These are phyloP conservation scores for Paraphoma chrysanthemicola DNA, from an alignment of 2,329 filamentous ascomycete genomes.

Conservation along the genomic window DNA sequence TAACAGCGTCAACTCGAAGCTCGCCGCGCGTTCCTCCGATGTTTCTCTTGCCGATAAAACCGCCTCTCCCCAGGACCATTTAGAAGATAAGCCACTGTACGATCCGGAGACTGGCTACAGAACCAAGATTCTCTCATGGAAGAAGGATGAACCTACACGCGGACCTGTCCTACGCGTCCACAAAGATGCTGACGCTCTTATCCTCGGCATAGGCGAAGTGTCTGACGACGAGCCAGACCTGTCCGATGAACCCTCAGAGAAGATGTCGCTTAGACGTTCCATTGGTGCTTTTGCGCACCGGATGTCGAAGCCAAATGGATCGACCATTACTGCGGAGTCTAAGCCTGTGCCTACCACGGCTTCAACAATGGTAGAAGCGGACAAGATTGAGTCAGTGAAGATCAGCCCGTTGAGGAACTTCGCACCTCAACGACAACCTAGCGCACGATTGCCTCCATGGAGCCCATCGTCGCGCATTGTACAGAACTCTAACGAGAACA, in stretches of 20 bases:
- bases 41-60: neutral
- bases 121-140: conserved; percentile 28
- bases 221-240: conserved; percentile 16
- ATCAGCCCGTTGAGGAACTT: neutral
- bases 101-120: conserved; percentile 11
- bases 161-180: conserved; percentile 25
- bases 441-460: neutral
- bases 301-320: conserved; percentile 13
- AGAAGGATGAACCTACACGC: conserved; percentile 6
- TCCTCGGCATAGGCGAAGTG: conserved; percentile 17
- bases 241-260: neutral
- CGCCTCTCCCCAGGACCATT: neutral
- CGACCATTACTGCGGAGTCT: neutral
- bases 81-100: neutral
- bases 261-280: conserved; percentile 6
- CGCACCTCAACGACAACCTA: neutral
- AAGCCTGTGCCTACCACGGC: neutral
- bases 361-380: neutral
- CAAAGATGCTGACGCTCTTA: conserved; percentile 32
- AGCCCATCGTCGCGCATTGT: neutral
- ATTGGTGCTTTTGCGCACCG: conserved; percentile 14
- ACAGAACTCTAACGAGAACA: neutral
- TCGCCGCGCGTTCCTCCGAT: neutral
- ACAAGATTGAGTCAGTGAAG: neutral
- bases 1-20: neutral